Conservation (phyloP, 2,329 filamentous ascomycete genomes). For the Colletotrichum navitas region DNA sequence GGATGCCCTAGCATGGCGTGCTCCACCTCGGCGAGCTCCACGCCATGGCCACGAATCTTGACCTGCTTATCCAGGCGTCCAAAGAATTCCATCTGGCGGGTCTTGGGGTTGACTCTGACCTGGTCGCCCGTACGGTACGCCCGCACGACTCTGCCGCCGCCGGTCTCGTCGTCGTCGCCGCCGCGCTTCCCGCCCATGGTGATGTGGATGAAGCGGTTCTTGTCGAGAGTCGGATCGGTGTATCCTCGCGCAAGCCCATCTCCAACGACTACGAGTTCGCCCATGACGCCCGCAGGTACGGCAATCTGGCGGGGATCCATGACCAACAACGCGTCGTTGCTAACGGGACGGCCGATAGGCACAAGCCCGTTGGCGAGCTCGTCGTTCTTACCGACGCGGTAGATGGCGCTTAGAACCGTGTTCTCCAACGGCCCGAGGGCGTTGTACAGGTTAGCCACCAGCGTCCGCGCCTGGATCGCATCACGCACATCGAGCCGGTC, state of each 20-base stretch:
- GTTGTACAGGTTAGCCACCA: too few species aligned
- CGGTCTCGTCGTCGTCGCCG: not conserved
- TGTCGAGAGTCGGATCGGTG: slow-evolving; percentile 33
- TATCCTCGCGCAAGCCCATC: slow-evolving; percentile 45
- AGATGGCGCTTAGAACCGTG: too few species aligned
- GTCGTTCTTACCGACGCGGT: too few species aligned
- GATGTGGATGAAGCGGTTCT: slow-evolving; percentile 41
- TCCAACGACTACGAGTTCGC: slow-evolving; percentile 35
- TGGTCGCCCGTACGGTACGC: slow-evolving; percentile 49
- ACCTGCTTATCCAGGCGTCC: slow-evolving; percentile 45
- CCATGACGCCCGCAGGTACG: slow-evolving; percentile 46
- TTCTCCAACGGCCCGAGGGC: too few species aligned
- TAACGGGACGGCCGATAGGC: too few species aligned
- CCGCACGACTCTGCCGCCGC: not conserved
- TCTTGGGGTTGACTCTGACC: slow-evolving; percentile 12
- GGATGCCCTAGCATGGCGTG: slow-evolving; percentile 37
- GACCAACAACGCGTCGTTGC: slow-evolving; percentile 15
- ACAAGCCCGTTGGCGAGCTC: too few species aligned
- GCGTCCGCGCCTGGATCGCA: too few species aligned
- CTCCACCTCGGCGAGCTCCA: slow-evolving; percentile 49
- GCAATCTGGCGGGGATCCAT: slow-evolving; percentile 45
- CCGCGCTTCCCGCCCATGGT: slow-evolving; percentile 1
- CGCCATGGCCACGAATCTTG: slow-evolving; percentile 49
- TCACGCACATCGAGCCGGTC: too few species aligned
- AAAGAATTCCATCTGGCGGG: slow-evolving; percentile 47